Evolutionary conservation across 73 alveolate species (phyloP).

Genomic region (Blepharisma japonicum): DNA sequence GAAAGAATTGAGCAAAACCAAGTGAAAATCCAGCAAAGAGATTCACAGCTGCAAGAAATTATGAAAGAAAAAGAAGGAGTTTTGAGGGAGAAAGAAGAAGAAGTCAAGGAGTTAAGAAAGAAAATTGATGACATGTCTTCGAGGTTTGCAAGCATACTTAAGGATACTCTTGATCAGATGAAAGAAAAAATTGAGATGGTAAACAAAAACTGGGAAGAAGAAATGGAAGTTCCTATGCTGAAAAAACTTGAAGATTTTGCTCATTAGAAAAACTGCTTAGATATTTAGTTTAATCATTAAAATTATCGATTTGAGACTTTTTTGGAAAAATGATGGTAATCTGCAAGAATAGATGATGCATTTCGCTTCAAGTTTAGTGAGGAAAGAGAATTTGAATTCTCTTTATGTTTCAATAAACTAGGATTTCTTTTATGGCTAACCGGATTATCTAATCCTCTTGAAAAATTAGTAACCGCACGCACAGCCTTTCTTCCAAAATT

Average conservation of each 20-base stretch:
- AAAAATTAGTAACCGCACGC: too few relatives aligned
- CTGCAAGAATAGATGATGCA: too few relatives aligned
- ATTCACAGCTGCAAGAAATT: slow-evolving; percentile 26
- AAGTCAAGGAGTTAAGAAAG: slow-evolving; percentile 48
- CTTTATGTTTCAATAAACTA: too few relatives aligned
- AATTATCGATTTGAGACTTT: too few relatives aligned
- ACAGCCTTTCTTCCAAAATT: too few relatives aligned
- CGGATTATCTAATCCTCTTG: too few relatives aligned
- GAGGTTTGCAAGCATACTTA: slow-evolving; percentile 64
- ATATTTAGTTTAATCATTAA: too few relatives aligned
- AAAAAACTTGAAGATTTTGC: slow-evolving; percentile 59
- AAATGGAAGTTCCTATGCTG: slow-evolving; percentile 58
- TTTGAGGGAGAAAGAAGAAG: slow-evolving; percentile 48
- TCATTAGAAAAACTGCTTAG: background rate
- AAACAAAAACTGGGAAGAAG: slow-evolving; percentile 67
- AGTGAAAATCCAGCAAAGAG: slow-evolving; percentile 39
- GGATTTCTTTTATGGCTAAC: too few relatives aligned
- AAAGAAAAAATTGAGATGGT: slow-evolving; percentile 57
- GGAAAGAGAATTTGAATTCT: too few relatives aligned
- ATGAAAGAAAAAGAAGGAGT: slow-evolving; percentile 45
- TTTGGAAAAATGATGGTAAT: too few relatives aligned
- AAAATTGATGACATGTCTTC: slow-evolving; percentile 59
- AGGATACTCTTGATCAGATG: slow-evolving; percentile 62
- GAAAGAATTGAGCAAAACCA: slow-evolving; percentile 37
- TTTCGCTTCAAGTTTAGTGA: too few relatives aligned